phyloP scores from a whole-genome alignment of 805 yeast species.

The Ogataea kodamae region DNA sequence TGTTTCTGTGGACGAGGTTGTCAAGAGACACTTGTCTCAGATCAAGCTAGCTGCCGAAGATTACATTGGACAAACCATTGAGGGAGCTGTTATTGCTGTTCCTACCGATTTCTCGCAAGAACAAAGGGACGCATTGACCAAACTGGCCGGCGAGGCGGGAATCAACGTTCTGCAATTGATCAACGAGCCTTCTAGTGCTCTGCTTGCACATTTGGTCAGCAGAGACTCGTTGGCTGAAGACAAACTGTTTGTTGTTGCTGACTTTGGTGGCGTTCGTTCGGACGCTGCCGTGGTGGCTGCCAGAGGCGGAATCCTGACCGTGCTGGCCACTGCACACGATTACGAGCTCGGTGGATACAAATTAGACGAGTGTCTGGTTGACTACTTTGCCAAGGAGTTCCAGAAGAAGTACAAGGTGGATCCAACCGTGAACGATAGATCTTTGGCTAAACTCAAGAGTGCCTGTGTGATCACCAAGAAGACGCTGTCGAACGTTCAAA shows the following conservation, averaged over 20 bases:
- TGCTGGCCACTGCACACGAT: constrained; percentile 82
- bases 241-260: constrained; percentile 86
- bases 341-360: constrained; percentile 81
- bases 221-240: constrained; percentile 53
- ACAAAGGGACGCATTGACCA: constrained; percentile 62
- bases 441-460: constrained; percentile 81
- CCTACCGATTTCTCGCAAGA: constrained; percentile 81
- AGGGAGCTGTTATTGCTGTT: constrained; percentile 82
- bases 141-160: constrained; percentile 67
- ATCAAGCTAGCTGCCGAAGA: constrained; percentile 88
- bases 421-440: constrained; percentile 77
- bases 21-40: constrained; percentile 78
- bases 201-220: constrained; percentile 70
- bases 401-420: constrained; percentile 80
- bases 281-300: constrained; percentile 93
- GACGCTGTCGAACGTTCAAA: constrained; percentile 84
- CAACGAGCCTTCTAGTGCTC: constrained; percentile 89
- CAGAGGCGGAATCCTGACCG: constrained; percentile 90
- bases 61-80: constrained; percentile 76
- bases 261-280: constrained; percentile 93
- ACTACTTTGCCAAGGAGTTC: constrained; percentile 88
- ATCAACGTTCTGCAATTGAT: constrained; percentile 80
- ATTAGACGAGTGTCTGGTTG: constrained; percentile 76
- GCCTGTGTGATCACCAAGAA: constrained; percentile 84
- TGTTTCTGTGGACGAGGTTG: constrained; percentile 71